These are phyloP conservation scores for Scedosporium boydii DNA, from an alignment of 2,329 filamentous ascomycete species.

Conservation along the genomic window DNA sequence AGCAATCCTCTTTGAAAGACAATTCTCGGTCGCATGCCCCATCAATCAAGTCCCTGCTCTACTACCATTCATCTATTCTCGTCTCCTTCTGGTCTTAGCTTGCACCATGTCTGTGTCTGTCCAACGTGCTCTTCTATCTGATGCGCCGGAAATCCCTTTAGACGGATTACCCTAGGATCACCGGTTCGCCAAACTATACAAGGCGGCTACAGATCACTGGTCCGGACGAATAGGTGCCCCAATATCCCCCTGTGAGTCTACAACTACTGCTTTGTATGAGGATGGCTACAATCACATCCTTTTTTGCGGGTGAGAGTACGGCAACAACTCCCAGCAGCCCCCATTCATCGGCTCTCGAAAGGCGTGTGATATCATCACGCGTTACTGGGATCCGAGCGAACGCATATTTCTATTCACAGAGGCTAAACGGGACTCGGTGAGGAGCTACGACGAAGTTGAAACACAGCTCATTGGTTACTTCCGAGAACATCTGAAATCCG, in stretches of 20 bases:
- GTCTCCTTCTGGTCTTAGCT: no score
- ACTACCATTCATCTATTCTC: no score
- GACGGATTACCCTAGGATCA: neutral
- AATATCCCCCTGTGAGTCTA: neutral
- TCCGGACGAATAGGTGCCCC: neutral
- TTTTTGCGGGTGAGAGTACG: neutral
- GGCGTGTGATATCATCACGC: neutral
- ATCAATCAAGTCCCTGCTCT: no score
- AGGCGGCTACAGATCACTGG: neutral
- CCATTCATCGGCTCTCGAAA: neutral
- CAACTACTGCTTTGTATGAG: neutral
- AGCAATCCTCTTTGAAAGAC: no score
- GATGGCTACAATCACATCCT: neutral
- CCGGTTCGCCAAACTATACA: neutral
- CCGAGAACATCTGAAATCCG: neutral
- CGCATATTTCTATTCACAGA: neutral
- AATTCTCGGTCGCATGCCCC: no score
- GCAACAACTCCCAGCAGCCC: neutral
- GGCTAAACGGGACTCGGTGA: neutral
- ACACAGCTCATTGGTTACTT: neutral
- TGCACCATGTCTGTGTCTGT: no score
- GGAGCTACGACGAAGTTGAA: neutral
- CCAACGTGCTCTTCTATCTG: no score
- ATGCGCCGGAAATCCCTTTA: no score
- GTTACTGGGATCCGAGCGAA: neutral